phyloP scores from a whole-genome alignment of 139 green algal species.

The Zygnema circumcarinatum region DNA sequence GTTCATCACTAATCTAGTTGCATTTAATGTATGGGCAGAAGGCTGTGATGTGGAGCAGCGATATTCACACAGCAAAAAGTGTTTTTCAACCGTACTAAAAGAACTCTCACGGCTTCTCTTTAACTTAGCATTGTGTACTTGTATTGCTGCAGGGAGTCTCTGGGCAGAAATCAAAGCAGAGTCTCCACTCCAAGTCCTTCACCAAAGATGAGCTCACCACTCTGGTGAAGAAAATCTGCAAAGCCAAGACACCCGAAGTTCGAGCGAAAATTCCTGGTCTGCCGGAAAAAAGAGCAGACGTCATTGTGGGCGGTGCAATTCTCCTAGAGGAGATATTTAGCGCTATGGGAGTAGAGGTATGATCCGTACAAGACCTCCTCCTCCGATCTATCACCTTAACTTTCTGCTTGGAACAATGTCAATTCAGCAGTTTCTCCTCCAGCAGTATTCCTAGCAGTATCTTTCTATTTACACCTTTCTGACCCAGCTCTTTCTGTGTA shows the following conservation, averaged over 20 bases:
- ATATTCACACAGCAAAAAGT: background rate
- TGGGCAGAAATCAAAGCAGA: too few relatives aligned
- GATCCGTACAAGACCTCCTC: background rate
- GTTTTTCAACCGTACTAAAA: background rate
- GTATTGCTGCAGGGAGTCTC: background rate
- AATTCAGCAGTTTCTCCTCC: too few relatives aligned
- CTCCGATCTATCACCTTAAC: background rate
- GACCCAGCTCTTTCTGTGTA: too few relatives aligned
- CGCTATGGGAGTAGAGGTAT: conserved; percentile 49
- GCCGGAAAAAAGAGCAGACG: conserved; percentile 55
- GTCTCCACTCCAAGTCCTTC: too few relatives aligned
- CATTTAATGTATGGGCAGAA: too few relatives aligned
- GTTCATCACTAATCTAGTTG: too few relatives aligned
- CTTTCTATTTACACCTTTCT: too few relatives aligned
- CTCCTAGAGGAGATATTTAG: conserved; percentile 62
- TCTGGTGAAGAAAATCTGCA: conserved; percentile 52
- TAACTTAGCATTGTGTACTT: background rate
- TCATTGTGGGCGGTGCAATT: conserved; percentile 58
- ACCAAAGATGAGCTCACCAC: conserved; percentile 48
- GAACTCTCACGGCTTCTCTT: background rate
- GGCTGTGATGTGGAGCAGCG: too few relatives aligned
- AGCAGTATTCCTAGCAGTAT: too few relatives aligned
- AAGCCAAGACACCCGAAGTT: conserved; percentile 46
- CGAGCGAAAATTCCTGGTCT: conserved; percentile 57
- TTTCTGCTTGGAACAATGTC: conserved; percentile 5